Base-by-base conservation (phyloP, 2,329 filamentous ascomycete genomes). In the Trichoderma gracile region DNA sequence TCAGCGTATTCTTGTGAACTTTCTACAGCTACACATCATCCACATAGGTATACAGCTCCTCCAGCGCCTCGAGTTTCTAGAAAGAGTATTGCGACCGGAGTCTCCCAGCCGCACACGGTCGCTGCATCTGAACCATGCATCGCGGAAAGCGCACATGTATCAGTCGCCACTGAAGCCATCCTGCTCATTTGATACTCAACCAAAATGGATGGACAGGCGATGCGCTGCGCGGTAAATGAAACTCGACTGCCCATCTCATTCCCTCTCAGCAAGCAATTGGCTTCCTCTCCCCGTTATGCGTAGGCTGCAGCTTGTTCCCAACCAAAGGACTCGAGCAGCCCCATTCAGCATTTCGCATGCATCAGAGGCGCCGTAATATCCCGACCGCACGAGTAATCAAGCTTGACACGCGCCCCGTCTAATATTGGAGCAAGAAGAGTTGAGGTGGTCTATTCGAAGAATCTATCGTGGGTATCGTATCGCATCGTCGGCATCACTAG, bases 381-480 rank as follows among this genome's bases (percentile, higher is more conserved):
- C 2, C 2, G 33, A 38, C 3, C 12, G 12, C 12, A 38, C 33
- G 12, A 14, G 3, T 14, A 3, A 1, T 5, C 33, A 5, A 38
- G 10, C 3, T 38, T 14, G 12, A 0, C 12, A 38, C 5, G 33
- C 3, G 30, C 0, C 3, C 5, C 33, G 5, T 38, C 12, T 14
- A 12, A 4, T 10, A 14, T 14, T 3, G 33, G 3, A 14, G 10
- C 33, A 5, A 38, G 33, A 38, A 38, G 33, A 38, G 33, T 14
- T 19, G 14, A 19, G 47, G 49, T 40, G 14, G 45, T 49, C 27
- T 49, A 49, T 23, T 23, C 45, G 15, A 33, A 47, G n/a, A 38
- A 14, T 47, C 30, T 58, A 40, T 49, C 43, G 8, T 46, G 55
- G 43, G 43, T 58, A 58, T 58, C 43, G 38, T 58, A 47, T 5